Percentiles rank a stretch among this genome's conserved stretches.
phyloP scores from a whole-genome alignment of 1,139 yeast species.

The Hansenula sp. region DNA sequence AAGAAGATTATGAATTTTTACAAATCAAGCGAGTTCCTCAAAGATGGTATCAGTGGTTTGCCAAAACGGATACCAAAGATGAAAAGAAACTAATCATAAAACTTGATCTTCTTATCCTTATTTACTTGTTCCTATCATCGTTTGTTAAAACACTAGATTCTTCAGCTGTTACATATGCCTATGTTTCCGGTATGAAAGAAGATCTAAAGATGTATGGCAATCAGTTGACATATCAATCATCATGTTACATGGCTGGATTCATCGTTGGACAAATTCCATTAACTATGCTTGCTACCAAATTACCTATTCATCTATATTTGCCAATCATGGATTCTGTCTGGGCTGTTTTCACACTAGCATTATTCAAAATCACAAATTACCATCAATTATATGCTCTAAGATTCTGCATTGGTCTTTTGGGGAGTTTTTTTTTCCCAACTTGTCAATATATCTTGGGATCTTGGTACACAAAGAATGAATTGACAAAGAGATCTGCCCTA shows the following conservation, averaged over 20 bases:
- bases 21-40: constrained; percentile 22
- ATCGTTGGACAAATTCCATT: constrained; percentile 54
- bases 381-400: constrained; percentile 44
- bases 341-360: constrained; percentile 60
- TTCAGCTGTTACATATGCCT: constrained; percentile 55
- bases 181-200: constrained; percentile 59
- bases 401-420: constrained; percentile 49
- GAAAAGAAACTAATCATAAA: constrained; percentile 53
- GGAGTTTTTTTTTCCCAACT: constrained; percentile 49
- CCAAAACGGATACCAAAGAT: constrained; percentile 49
- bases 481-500: constrained; percentile 44
- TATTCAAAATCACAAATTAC: constrained; percentile 36
- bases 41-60: constrained; percentile 66
- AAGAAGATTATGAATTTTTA: constrained; percentile 2
- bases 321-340: constrained; percentile 61
- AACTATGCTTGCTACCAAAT: constrained; percentile 36
- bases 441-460: constrained; percentile 45
- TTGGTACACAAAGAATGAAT: constrained; percentile 40
- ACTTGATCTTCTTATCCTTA: constrained; percentile 55
- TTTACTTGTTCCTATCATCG: constrained; percentile 59
- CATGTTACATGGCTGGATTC: constrained; percentile 56
- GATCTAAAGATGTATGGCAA: constrained; percentile 58
- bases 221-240: constrained; percentile 57
- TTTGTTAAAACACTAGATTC: constrained; percentile 72
- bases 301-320: constrained; percentile 50